A percentile compares a stretch with the other conserved stretches of the same genome.
phyloP scores from a whole-genome alignment of 495 filamentous ascomycete species.

The Aspergillus egyptiacus region DNA sequence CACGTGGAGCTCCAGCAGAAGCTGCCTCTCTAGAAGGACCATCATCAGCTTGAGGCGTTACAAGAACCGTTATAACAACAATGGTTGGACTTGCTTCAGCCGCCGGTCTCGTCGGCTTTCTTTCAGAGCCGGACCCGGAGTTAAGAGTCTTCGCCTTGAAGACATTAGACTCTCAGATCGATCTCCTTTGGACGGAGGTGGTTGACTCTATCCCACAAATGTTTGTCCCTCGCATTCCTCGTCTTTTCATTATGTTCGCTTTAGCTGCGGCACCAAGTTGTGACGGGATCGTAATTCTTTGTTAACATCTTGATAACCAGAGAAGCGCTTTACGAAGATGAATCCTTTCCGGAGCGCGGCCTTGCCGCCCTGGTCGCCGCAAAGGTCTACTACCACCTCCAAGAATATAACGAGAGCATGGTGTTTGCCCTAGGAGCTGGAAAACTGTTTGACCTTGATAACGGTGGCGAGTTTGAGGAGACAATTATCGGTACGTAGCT shows the following conservation, averaged over 20 bases:
- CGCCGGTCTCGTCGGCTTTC: constrained; percentile 88
- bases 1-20: constrained; percentile 30
- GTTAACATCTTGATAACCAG: constrained; percentile 43
- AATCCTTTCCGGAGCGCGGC: constrained; percentile 86
- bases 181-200: constrained; percentile 95
- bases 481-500: constrained; percentile 70
- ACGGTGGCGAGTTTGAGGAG: constrained; percentile 93
- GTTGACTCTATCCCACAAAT: constrained; percentile 87
- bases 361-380: constrained; percentile 91
- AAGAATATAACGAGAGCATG: constrained; percentile 99
- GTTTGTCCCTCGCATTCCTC: constrained; percentile 48
- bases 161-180: constrained; percentile 90
- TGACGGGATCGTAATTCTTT: neutral
- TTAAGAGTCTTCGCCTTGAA: constrained; percentile 90
- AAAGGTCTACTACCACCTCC: constrained; percentile 97
- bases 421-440: constrained; percentile 93
- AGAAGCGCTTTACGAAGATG: constrained; percentile 96
- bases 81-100: constrained; percentile 96
- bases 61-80: constrained; percentile 15
- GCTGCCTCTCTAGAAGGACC: constrained; percentile 30
- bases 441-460: constrained; percentile 88
- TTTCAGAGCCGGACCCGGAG: constrained; percentile 88
- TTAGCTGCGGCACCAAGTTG: neutral
- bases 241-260: neutral
- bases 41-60: constrained; percentile 11